Percentiles rank a stretch among this genome's conserved stretches.
Evolutionary conservation across 345 rosid species (phyloP).

Genomic region (Balakata baccata): DNA sequence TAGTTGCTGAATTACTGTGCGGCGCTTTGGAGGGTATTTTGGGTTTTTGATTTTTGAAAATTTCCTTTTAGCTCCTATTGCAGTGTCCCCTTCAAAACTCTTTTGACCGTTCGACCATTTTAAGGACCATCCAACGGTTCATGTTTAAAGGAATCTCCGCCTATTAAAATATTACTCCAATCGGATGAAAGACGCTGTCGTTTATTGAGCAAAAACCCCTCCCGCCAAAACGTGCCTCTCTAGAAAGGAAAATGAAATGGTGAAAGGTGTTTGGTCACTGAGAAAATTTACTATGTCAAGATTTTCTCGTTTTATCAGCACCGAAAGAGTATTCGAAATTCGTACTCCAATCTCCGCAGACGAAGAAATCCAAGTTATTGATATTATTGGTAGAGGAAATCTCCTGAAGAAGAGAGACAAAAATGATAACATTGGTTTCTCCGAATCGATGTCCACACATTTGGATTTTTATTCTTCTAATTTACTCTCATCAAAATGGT

Average conservation of each 20-base stretch:
- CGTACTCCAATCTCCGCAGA: constrained; percentile 6
- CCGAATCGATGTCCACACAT: constrained; percentile 24
- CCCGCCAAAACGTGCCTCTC: background rate
- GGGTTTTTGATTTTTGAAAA: constrained; percentile 20
- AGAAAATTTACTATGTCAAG: constrained; percentile 9
- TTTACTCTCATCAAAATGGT: background rate
- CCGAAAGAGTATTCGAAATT: constrained; percentile 4
- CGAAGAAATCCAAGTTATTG: constrained; percentile 24
- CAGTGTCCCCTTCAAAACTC: background rate
- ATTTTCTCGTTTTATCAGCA: constrained; percentile 14
- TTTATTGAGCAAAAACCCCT: background rate
- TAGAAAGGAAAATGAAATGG: background rate
- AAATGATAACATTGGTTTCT: constrained; percentile 12
- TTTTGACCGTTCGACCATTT: background rate
- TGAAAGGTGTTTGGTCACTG: constrained; percentile 14
- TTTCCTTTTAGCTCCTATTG: background rate
- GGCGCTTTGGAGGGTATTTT: constrained; percentile 20
- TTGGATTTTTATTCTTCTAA: constrained; percentile 15
- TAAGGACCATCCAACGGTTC: constrained; percentile 1
- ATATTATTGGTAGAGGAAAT: background rate
- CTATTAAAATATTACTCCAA: no score
- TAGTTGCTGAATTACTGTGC: background rate
- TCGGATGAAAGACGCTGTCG: no score
- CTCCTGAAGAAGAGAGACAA: background rate
- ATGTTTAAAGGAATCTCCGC: background rate